These are phyloP conservation scores for Cutaneotrichosporon mucoides DNA, from an alignment of 1,284 basidiomycete species.

Conservation along the genomic window DNA sequence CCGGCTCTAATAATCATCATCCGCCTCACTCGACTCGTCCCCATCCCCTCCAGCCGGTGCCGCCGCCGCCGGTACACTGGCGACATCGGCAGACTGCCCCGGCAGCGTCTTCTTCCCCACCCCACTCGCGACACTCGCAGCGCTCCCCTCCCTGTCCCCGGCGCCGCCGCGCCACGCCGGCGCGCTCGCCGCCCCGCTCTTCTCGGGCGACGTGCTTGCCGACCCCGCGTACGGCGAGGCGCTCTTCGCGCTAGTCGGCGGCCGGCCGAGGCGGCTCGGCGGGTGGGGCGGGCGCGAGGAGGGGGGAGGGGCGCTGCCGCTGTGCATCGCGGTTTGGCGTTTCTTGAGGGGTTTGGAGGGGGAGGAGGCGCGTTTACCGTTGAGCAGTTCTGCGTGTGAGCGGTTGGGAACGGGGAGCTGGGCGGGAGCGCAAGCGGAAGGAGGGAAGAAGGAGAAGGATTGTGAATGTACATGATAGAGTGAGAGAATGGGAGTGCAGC, in stretches of 20 bases:
- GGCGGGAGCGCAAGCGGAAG: too few relatives aligned
- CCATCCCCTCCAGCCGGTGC: too few relatives aligned
- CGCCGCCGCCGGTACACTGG: too few relatives aligned
- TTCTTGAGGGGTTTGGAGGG: conserved; percentile 19
- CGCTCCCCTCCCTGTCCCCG: not conserved
- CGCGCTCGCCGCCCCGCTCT: conserved; percentile 4
- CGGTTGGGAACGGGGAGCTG: too few relatives aligned
- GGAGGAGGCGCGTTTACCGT: conserved; percentile 15
- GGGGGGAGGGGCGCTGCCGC: conserved; percentile 11
- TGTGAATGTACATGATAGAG: too few relatives aligned
- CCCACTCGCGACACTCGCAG: not conserved
- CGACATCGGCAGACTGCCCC: too few relatives aligned
- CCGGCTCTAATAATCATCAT: conserved; percentile 16
- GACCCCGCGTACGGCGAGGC: not conserved
- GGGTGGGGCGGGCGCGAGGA: conserved; percentile 10
- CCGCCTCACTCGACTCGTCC: conserved; percentile 17
- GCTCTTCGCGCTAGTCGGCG: conserved; percentile 12
- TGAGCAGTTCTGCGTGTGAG: conserved; percentile 12
- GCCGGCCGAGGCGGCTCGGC: conserved; percentile 12
- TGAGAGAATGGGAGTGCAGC: too few relatives aligned
- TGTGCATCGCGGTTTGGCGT: conserved; percentile 4
- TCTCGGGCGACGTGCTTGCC: not conserved
- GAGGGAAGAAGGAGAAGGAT: too few relatives aligned
- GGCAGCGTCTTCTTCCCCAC: not conserved
- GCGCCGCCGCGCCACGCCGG: not conserved